Percentiles rank a stretch among this genome's conserved stretches.
Conservation (phyloP, 352 stramenopile species). For the Phytophthora chlamydospora region DNA sequence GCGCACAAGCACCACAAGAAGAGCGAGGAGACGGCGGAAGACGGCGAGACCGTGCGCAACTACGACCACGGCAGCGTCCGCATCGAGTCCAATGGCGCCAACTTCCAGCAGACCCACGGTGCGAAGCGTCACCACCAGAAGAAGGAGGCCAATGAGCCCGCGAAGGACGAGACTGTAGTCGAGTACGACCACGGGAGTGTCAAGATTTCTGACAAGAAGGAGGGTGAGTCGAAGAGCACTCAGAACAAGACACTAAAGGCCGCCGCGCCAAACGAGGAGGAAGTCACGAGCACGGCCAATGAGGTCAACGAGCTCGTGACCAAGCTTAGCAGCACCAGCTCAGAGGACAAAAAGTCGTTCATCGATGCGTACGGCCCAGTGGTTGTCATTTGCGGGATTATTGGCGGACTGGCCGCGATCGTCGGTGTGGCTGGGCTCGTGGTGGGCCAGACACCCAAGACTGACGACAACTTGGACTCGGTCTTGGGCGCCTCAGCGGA, state of each 20-base stretch:
- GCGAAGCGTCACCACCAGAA: slow-evolving; percentile 23
- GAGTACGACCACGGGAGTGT: slow-evolving; percentile 63
- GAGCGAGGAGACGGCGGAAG: slow-evolving; percentile 10
- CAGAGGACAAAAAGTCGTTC: slow-evolving; percentile 41
- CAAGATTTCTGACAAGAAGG: slow-evolving; percentile 40
- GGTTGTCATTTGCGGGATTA: slow-evolving; percentile 68
- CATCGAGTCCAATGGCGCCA: slow-evolving; percentile 31
- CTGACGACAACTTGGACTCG: slow-evolving; percentile 38
- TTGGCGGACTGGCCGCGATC: slow-evolving; percentile 69
- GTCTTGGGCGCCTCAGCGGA: slow-evolving; percentile 47
- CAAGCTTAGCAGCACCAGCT: slow-evolving; percentile 49
- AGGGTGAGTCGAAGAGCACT: slow-evolving; percentile 13
- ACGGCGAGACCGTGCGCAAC: slow-evolving; percentile 35
- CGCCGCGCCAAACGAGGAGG: slow-evolving; percentile 17
- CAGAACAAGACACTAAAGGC: slow-evolving; percentile 19
- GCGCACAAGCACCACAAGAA: slow-evolving; percentile 35
- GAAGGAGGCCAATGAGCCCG: slow-evolving; percentile 17
- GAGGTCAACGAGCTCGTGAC: slow-evolving; percentile 62
- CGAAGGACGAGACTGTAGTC: slow-evolving; percentile 47
- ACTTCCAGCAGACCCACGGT: slow-evolving; percentile 30
- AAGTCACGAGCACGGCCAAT: slow-evolving; percentile 34
- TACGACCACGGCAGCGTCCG: slow-evolving; percentile 44
- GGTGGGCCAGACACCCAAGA: slow-evolving; percentile 40
- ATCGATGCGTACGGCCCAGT: slow-evolving; percentile 50
- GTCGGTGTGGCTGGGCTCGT: slow-evolving; percentile 67